These are phyloP conservation scores for Clonostachys rhizophaga DNA, from an alignment of 2,329 filamentous ascomycete species.

Conservation along the genomic window DNA sequence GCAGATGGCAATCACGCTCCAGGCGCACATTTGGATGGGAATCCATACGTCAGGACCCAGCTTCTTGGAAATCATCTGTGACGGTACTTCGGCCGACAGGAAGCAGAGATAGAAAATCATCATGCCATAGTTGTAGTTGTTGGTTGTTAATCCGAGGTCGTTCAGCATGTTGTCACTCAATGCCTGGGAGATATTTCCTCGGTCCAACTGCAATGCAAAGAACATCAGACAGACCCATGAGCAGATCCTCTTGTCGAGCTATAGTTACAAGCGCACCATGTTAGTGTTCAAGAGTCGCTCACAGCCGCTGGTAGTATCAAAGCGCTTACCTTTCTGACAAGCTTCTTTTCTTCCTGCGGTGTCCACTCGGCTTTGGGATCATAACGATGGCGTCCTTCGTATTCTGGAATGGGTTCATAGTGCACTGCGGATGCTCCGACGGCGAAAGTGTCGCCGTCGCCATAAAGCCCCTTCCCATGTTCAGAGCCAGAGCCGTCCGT, in stretches of 20 bases:
- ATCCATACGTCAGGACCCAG: constrained; percentile 45
- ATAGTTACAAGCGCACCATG: too few species aligned
- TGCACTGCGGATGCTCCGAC: too few species aligned
- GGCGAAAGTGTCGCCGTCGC: too few species aligned
- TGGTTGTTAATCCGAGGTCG: constrained; percentile 40
- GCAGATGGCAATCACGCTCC: constrained; percentile 37
- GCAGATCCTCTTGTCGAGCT: constrained; percentile 29
- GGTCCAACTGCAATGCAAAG: constrained; percentile 59
- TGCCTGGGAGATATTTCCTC: constrained; percentile 59
- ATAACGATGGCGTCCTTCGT: constrained; percentile 35
- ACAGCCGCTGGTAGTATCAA: too few species aligned
- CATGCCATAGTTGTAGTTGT: constrained; percentile 49
- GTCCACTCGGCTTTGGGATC: constrained; percentile 43
- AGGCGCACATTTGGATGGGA: constrained; percentile 53
- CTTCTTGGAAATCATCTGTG: constrained; percentile 29
- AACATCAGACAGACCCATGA: constrained; percentile 45
- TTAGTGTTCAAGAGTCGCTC: too few species aligned
- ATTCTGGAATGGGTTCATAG: constrained; percentile 6
- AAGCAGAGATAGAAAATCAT: constrained; percentile 41
- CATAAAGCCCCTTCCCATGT: too few species aligned
- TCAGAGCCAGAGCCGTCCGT: too few species aligned
- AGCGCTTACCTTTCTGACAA: constrained; percentile 42
- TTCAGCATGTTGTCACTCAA: constrained; percentile 56
- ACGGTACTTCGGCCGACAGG: constrained; percentile 51
- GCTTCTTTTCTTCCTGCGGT: constrained; percentile 47